These are phyloP conservation scores for Tuber calosporum DNA, from an alignment of 495 filamentous ascomycete genomes.

Conservation along the genomic window DNA sequence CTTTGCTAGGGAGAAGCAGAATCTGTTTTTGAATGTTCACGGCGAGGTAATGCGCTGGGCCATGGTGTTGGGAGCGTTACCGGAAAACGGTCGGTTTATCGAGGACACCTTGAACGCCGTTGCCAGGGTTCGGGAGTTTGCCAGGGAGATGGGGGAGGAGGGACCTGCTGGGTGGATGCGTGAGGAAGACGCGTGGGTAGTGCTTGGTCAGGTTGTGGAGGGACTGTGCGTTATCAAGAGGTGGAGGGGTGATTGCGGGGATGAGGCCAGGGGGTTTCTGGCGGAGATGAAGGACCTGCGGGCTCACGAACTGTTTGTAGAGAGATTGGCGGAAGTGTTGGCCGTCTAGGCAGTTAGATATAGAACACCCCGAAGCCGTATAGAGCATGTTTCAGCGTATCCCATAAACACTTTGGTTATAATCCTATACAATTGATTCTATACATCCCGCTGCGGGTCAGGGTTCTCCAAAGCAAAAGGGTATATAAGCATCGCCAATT, in stretches of 20 bases:
- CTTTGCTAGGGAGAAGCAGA: slow-evolving; percentile 84
- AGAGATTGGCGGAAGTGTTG: slow-evolving; percentile 15
- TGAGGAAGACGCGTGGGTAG: slow-evolving; percentile 25
- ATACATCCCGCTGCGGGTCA: too few relatives aligned
- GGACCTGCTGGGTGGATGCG: slow-evolving; percentile 24
- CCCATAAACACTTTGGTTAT: neutral
- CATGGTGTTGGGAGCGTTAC: slow-evolving; percentile 44
- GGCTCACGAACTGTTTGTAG: slow-evolving; percentile 10
- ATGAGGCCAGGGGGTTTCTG: slow-evolving; percentile 10
- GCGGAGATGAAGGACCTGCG: slow-evolving; percentile 1
- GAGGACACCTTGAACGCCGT: slow-evolving; percentile 28
- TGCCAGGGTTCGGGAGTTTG: slow-evolving; percentile 6
- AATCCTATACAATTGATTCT: neutral
- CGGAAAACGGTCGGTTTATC: slow-evolving; percentile 43
- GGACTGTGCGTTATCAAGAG: slow-evolving; percentile 38
- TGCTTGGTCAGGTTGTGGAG: slow-evolving; percentile 35
- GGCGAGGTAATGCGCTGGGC: slow-evolving; percentile 63
- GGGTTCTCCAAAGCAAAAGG: neutral
- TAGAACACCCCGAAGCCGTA: neutral
- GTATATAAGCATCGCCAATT: neutral
- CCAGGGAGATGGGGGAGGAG: slow-evolving; percentile 16
- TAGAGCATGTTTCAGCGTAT: neutral
- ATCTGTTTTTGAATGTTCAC: slow-evolving; percentile 75
- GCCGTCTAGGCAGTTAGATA: neutral
- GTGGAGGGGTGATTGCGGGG: slow-evolving; percentile 19